Base-by-base conservation (phyloP, 352 stramenopile genomes). In the Globisporangium lucens region DNA sequence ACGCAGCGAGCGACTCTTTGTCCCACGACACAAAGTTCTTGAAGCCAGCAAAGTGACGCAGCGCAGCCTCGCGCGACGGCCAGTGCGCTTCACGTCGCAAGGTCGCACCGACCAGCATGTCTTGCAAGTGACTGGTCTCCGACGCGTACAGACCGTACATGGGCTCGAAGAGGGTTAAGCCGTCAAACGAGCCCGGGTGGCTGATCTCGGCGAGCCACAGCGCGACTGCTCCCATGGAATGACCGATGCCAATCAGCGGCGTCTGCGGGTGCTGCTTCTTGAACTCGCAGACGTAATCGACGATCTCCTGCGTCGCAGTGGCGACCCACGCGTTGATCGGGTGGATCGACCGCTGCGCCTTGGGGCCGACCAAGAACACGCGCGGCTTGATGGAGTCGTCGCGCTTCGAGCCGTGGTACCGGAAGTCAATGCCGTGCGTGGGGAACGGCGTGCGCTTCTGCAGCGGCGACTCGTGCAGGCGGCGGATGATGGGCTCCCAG, bases 241-340 rank as follows among this genome's bases (percentile, higher is more conserved):
- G 73, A 8, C 77, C 75, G 61, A 90, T 78, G 0, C 82, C 82
- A 51, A 89, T 78, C 24, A 90, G 56, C 41, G 79, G 69, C 13
- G 57, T 30, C 20, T 67, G 38, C 4, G 5, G 38, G 3, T 69
- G 61, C 24, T 71, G 22, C 4, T 65, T 13, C 1, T 69, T 64
- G 22, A 68, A 63, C n/a, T 69, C 27, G 13, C 65, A 49, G 4
- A 82, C 58, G 6, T 59, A 56, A 15, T 61, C 36, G 12, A 65
- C 63, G n/a, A 66, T 65, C 13, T 75, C 72, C 12, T 75, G 47
- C 2, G 55, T 55, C 2, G 61, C 24, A 22, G 27, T 76, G 7
- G 68, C n/a, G 6, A 46, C 29, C 60, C 68, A 72, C 17, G 78
- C 56, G 51, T 80, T 85, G 6, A 65, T 72, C 0, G 81, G 79